phyloP scores from a whole-genome alignment of 192 early-diverging fungal species.

The Pilobolus umbonatus region DNA sequence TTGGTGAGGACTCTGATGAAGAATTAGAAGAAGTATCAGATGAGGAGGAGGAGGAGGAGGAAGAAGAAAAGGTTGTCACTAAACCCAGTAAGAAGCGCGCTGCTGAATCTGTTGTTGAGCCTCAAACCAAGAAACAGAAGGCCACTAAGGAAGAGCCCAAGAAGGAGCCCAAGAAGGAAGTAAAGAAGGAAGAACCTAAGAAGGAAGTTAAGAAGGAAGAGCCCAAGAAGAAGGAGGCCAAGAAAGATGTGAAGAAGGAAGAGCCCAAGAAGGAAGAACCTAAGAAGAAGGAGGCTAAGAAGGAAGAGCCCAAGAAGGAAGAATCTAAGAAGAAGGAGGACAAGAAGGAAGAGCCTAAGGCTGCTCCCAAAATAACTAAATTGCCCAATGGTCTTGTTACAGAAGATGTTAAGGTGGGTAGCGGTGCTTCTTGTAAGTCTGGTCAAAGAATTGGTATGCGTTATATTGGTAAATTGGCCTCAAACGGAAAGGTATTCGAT shows the following conservation, averaged over 20 bases:
- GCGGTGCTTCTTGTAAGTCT: conserved; percentile 39
- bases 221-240: conserved; percentile 12
- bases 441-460: conserved; percentile 68
- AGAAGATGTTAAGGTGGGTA: conserved; percentile 63
- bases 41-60: conserved; percentile 36
- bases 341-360: conserved; percentile 41
- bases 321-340: conserved; percentile 35
- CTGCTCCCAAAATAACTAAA: conserved; percentile 45
- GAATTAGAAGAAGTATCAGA: conserved; percentile 23
- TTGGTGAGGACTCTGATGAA: conserved; percentile 26
- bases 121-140: conserved; percentile 5
- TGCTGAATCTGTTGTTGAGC: conserved; percentile 23
- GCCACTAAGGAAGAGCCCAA: conserved; percentile 8
- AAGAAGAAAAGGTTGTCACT: conserved; percentile 30
- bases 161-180: neutral
- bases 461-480: conserved; percentile 89
- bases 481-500: conserved; percentile 96
- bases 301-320: conserved; percentile 30
- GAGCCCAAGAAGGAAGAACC: conserved; percentile 7
- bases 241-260: conserved; percentile 14
- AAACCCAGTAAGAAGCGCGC: conserved; percentile 30
- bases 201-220: conserved; percentile 18
- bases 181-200: conserved; percentile 17
- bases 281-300: conserved; percentile 29
- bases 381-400: conserved; percentile 76